Evolutionary conservation across 1,284 basidiomycete genomes (phyloP), one percentile per base, ranked within the genome.

Genomic region (Melampsora larici-populina): DNA sequence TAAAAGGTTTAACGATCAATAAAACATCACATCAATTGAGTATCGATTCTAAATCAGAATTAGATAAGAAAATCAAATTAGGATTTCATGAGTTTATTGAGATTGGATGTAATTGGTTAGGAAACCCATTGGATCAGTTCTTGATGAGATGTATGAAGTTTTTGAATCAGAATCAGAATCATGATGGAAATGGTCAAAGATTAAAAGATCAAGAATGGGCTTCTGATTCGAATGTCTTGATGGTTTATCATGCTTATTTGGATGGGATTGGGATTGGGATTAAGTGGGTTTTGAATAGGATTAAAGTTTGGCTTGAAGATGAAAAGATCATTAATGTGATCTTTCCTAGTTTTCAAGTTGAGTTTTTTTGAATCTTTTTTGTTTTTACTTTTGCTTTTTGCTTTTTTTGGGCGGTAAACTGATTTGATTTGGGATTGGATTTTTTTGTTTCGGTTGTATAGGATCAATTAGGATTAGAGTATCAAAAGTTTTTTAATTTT

Each of bases 161-260:
- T 48, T 65, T 76, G 0, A 58, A 51, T 36, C 21, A 55, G 1
- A 60, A 65, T 15, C 48, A 31, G n/a, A n/a, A n/a, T n/a, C 31
- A n/a, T 18, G 26, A 9, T 33, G 43, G 17, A 64, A 1, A 7
- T 29, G 33, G 46, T 49, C 11, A 9, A 46, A 21, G 6, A n/a
- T 8, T 9, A 40, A 76, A 64, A 40, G 33, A 76, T 65, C 73
- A 76, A 58, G 73, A 76, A 40, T 76, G 73, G 73, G 73, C 73
- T 18, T 43, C 48, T 33, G 36, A 48, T 21, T n/a, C 5, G 4
- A 33, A 40, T 13, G 51, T 76, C 2, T 26, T 68, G 13, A 49
- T 33, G 18, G 31, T 76, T 36, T 67, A n/a, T 46, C 24, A 68
- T 7, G 4, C 15, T 17, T 76, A 67, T 65, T 55, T 68, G 15